Evolutionary conservation across 371 early-diverging fungal species (phyloP), one percentile per base, ranked within the genome.

Genomic region (Choanephora cucurbitarum): DNA sequence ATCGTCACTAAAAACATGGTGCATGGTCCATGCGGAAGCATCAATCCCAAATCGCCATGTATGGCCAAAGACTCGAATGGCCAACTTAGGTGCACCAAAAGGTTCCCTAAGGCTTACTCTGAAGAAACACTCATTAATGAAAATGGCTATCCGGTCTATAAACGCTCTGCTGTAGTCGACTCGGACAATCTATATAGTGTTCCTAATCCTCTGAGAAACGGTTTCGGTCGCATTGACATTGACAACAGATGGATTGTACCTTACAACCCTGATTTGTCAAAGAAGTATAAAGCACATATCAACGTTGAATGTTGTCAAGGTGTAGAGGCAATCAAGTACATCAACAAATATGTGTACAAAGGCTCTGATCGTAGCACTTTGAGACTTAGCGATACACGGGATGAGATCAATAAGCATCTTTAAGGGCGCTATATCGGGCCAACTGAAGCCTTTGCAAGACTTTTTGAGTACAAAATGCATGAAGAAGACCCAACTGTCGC

Each of bases 271-370:
- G 70, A 52, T 18, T 52, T 72, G 5, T 18, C 33, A 8, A 64
- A 69, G 1, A 77, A 72, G 52, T 77, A 71, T 56, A 55, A 69
- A 47, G 66, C 69, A 0, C 70, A 73, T 39, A 67, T 71, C 19
- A 71, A 77, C 50, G 67, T 73, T 0, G 70, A 71, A 44, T 60
- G 69, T 9, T 72, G 73, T 42, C 15, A 48, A 1, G 49, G 59
- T 5, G 43, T 65, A 15, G 10, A 45, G 1, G 61, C 64, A 0
- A 58, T 76, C 19, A 76, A 72, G 50, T 72, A 72, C 47, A 55
- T 71, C 34, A 23, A 53, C 33, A 53, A 53, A 13, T 53, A 53
- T 34, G 45, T 53, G 0, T 53, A 53, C 17, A 53, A 53, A 45
- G 44, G 54, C 1, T 19, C 44, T 3, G 44, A 44, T 14, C 3